phyloP scores from a whole-genome alignment of 1,139 yeast species.

The Taphrina sp. region DNA sequence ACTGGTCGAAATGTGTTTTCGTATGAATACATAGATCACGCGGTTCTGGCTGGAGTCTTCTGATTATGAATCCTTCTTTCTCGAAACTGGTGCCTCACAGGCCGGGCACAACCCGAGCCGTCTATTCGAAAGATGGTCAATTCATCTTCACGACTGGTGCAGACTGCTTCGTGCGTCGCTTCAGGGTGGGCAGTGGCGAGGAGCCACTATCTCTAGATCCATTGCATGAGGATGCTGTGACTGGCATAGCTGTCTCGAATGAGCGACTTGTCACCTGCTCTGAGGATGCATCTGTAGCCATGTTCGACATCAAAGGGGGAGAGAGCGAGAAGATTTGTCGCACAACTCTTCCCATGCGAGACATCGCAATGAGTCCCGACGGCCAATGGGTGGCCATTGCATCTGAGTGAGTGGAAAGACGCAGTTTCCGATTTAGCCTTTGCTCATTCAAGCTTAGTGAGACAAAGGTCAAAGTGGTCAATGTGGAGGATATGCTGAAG shows the following conservation, averaged over 20 bases:
- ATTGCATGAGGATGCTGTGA: constrained; percentile 41
- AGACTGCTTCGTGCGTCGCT: constrained; percentile 45
- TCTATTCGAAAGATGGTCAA: constrained; percentile 44
- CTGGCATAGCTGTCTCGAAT: constrained; percentile 38
- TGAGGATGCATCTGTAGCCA: constrained; percentile 45
- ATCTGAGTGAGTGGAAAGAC: constrained; percentile 53
- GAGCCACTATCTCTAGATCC: constrained; percentile 43
- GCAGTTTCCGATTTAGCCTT: neutral
- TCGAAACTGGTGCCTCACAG: constrained; percentile 39
- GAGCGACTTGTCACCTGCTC: constrained; percentile 45
- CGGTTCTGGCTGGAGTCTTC: too few relatives aligned
- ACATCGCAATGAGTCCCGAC: constrained; percentile 63
- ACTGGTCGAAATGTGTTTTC: too few relatives aligned
- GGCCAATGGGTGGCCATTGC: constrained; percentile 69
- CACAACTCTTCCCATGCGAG: constrained; percentile 64
- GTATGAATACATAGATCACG: too few relatives aligned
- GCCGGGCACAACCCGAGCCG: constrained; percentile 44
- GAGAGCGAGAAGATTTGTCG: constrained; percentile 41
- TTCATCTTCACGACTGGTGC: constrained; percentile 46
- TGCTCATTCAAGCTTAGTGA: constrained; percentile 45
- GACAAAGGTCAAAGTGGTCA: constrained; percentile 57
- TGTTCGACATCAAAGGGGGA: constrained; percentile 42
- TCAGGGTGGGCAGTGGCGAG: constrained; percentile 42
- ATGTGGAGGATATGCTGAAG: constrained; percentile 48
- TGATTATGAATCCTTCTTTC: too few relatives aligned